These are phyloP conservation scores for Microstroma glucosiphilum DNA, from an alignment of 1,284 basidiomycete species.

Conservation along the genomic window DNA sequence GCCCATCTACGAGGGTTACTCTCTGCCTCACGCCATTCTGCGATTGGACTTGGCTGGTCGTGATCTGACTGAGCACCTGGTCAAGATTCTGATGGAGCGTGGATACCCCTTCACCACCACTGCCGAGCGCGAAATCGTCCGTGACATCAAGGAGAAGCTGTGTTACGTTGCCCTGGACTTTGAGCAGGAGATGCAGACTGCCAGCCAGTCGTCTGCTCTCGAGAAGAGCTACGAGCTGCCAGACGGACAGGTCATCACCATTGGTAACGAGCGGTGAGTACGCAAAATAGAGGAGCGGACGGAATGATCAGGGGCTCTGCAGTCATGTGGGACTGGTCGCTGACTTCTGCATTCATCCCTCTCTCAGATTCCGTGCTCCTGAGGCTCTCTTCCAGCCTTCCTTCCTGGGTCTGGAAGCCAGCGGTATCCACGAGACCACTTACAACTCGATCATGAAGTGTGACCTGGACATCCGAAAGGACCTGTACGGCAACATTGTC, in stretches of 20 bases:
- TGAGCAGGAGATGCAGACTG: constrained; percentile 89
- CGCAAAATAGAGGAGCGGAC: constrained; percentile 36
- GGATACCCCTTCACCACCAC: constrained; percentile 89
- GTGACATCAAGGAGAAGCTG: constrained; percentile 97
- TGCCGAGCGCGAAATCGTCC: constrained; percentile 89
- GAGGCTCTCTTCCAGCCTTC: constrained; percentile 96
- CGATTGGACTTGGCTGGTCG: constrained; percentile 92
- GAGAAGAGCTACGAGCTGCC: constrained; percentile 96
- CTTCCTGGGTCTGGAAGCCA: constrained; percentile 83
- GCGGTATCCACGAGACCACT: constrained; percentile 91
- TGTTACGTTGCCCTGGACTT: constrained; percentile 97
- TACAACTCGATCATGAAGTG: constrained; percentile 79
- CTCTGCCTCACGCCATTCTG: constrained; percentile 86
- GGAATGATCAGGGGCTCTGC: constrained; percentile 1
- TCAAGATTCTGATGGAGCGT: constrained; percentile 88
- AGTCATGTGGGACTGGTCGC: not conserved
- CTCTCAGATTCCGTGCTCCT: constrained; percentile 77
- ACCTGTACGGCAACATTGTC: constrained; percentile 88
- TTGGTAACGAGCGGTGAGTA: constrained; percentile 75
- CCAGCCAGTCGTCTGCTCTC: constrained; percentile 79
- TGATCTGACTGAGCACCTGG: constrained; percentile 82
- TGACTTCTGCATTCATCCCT: constrained; percentile 4
- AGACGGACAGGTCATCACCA: constrained; percentile 92
- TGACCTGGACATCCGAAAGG: constrained; percentile 63
- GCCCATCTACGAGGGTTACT: constrained; percentile 84